Percentiles rank a stretch among this genome's conserved stretches.
Conservation (phyloP, 306 rosid genomes). For the Begonia masoniana region DNA sequence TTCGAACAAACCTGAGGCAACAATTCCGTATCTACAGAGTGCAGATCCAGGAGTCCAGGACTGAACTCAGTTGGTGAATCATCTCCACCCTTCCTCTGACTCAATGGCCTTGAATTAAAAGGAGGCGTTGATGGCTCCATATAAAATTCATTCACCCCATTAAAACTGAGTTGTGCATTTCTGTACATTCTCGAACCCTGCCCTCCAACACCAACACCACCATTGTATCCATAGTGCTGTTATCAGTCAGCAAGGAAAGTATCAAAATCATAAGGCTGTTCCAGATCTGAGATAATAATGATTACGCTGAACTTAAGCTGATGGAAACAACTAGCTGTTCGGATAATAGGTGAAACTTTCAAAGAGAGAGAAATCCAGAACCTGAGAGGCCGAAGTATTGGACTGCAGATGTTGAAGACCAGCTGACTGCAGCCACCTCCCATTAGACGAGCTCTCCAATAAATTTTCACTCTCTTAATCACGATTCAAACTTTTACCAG, state of each 20-base stretch:
- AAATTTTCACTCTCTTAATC: constrained; percentile 51
- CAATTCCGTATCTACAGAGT: constrained; percentile 88
- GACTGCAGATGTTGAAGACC: constrained; percentile 88
- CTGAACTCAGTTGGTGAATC: constrained; percentile 73
- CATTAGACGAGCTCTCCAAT: constrained; percentile 38
- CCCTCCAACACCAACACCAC: constrained; percentile 45
- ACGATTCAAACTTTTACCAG: background rate
- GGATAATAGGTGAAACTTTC: background rate
- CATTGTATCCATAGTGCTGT: constrained; percentile 69
- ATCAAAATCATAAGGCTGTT: constrained; percentile 11
- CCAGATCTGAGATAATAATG: constrained; percentile 22
- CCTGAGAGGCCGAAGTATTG: constrained; percentile 61
- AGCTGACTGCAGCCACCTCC: constrained; percentile 91
- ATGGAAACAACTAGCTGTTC: background rate
- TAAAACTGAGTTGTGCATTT: constrained; percentile 52
- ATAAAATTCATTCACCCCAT: constrained; percentile 48
- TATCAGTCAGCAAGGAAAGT: constrained; percentile 21
- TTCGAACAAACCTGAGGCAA: constrained; percentile 56
- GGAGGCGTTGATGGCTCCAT: constrained; percentile 86
- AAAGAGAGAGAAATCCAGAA: constrained; percentile 6
- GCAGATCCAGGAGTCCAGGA: constrained; percentile 96
- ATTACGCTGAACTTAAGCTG: background rate
- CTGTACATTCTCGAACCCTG: constrained; percentile 69
- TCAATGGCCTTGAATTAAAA: constrained; percentile 26
- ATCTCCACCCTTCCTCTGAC: constrained; percentile 45